Evolutionary conservation across 768 basidiomycete species (phyloP).

Genomic region (Strobilomyces dryophilus): DNA sequence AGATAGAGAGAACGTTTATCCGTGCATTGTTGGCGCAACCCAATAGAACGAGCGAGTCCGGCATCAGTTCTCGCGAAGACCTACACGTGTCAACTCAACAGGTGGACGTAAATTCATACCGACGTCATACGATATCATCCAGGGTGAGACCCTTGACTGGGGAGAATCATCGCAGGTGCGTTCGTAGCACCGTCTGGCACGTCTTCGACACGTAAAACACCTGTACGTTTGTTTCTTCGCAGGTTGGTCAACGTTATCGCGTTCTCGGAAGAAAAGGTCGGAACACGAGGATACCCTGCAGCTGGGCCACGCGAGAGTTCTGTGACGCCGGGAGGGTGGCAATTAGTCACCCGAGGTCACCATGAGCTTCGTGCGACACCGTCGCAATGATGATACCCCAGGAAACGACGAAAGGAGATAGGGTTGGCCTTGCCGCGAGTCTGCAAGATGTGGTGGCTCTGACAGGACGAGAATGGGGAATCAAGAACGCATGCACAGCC

Average conservation of each 20-base stretch:
- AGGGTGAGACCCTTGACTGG: background rate
- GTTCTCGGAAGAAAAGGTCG: conserved; percentile 4
- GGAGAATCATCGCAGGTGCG: background rate
- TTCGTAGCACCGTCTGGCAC: background rate
- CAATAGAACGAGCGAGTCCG: background rate
- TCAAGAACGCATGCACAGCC: conserved; percentile 1
- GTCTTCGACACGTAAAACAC: conserved; percentile 18
- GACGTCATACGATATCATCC: background rate
- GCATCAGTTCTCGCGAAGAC: conserved; percentile 3
- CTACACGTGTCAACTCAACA: conserved; percentile 19
- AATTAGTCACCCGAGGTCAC: conserved; percentile 4
- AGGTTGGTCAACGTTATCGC: conserved; percentile 8
- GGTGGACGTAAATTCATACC: conserved; percentile 14
- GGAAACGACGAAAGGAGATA: conserved; percentile 6
- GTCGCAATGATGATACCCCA: background rate
- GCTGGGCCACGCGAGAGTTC: conserved; percentile 18
- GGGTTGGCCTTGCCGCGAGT: conserved; percentile 1
- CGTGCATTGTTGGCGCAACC: conserved; percentile 8
- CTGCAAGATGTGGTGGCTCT: background rate
- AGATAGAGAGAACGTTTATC: conserved; percentile 15
- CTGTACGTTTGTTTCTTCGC: background rate
- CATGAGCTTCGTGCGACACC: background rate
- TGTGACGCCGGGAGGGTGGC: conserved; percentile 20
- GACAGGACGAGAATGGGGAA: conserved; percentile 19
- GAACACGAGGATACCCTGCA: conserved; percentile 26